Base-by-base conservation (phyloP, 768 basidiomycete genomes). In the Auricularia sp. region DNA sequence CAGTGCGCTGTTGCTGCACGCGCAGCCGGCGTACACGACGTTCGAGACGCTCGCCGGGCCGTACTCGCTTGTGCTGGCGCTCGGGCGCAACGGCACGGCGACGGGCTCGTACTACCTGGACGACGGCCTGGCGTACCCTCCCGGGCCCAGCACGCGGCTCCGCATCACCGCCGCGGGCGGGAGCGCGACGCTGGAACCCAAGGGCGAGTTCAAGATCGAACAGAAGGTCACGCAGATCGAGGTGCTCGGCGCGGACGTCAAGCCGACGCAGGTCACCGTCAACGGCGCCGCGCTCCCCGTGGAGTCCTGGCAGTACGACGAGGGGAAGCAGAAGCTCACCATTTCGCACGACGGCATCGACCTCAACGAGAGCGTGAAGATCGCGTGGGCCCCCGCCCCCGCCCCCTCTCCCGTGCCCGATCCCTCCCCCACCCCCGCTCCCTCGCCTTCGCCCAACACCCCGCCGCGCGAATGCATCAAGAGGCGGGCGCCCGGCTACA, bases 181-280 rank as follows among this genome's bases (percentile, higher is more conserved):
- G 8, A 63, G 71, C 61, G 66, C 90, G 34, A 63, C 64, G 0
- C 77, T 88, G 36, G 67, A 66, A 36, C 75, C 73, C 51, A 61
- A 65, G 2, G 84, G 81, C 1, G 51, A 68, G 13, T 87, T 80
- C 74, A 61, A 74, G 3, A 72, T 88, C 13, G 69, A 65, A 2
- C 84, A 84, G 67, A 76, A 71, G 62, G 71, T 91, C 64, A 74
- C 77, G 63, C 77, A 77, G 24, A 72, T 90, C 59, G 87, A 82
- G 2, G 70, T 91, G 11, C 78, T 90, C 24, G 88, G 88, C 0
- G 80, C 73, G 29, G 29, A 29, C 39, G 39, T 33, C 47, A 16
- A 21, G 16, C 47, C 47, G 47, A 16, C 14, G 11, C 47, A 16
- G 11, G 47, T 39, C 64, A 11, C 47, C 21, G 47, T 51, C 47